phyloP scores from a whole-genome alignment of 805 yeast genomes.

The Yamadazyma ubonensis region DNA sequence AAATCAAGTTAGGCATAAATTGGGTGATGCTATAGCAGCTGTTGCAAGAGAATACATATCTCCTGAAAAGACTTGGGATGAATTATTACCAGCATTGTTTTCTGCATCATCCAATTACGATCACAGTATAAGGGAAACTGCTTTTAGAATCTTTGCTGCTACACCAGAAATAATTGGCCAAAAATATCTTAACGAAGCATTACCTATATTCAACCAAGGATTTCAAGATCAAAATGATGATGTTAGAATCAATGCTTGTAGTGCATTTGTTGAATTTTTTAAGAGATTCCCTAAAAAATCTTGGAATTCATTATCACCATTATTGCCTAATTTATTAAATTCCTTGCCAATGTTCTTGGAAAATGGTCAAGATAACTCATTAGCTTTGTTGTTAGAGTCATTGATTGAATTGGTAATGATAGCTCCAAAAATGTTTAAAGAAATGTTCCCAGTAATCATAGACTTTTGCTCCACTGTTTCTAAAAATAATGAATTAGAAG shows the following conservation, averaged over 20 bases:
- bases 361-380: constrained; percentile 74
- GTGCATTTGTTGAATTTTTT: constrained; percentile 90
- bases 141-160: constrained; percentile 83
- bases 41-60: constrained; percentile 68
- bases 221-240: constrained; percentile 77
- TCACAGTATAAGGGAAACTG: constrained; percentile 78
- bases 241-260: constrained; percentile 87
- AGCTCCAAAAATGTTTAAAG: constrained; percentile 92
- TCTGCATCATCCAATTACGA: constrained; percentile 58
- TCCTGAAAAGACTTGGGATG: constrained; percentile 67
- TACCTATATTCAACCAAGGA: constrained; percentile 75
- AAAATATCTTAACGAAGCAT: constrained; percentile 51
- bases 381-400: constrained; percentile 85
- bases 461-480: constrained; percentile 83
- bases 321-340: constrained; percentile 80
- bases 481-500: constrained; percentile 76
- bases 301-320: constrained; percentile 75
- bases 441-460: constrained; percentile 85
- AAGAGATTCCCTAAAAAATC: constrained; percentile 72
- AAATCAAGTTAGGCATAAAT: constrained; percentile 81
- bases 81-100: constrained; percentile 70
- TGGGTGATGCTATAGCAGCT: constrained; percentile 93
- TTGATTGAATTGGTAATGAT: constrained; percentile 86
- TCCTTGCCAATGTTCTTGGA: constrained; percentile 82
- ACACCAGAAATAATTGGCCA: constrained; percentile 75